Conservation (phyloP, 75 land plant genomes). For the Pinus taeda region DNA sequence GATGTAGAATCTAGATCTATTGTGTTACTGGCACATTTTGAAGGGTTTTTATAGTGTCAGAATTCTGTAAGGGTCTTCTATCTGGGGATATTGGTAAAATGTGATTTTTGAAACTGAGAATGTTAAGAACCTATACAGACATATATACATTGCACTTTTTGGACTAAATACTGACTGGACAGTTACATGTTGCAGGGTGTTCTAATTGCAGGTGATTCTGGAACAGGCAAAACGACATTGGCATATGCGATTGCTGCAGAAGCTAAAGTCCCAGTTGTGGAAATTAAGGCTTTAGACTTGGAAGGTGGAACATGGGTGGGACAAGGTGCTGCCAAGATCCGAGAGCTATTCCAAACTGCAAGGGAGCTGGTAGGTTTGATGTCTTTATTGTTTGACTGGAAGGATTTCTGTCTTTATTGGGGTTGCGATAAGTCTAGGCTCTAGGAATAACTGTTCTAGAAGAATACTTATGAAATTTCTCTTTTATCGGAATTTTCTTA, state of each 20-base stretch:
- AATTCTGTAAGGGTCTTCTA: too few relatives aligned
- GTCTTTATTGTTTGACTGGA: neutral
- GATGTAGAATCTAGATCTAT: too few relatives aligned
- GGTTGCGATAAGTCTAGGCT: neutral
- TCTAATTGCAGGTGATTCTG: slow-evolving; percentile 87
- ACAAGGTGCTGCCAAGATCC: slow-evolving; percentile 91
- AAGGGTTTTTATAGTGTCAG: too few relatives aligned
- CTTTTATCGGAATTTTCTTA: too few relatives aligned
- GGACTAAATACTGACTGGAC: too few relatives aligned
- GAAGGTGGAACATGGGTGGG: slow-evolving; percentile 90
- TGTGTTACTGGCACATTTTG: too few relatives aligned
- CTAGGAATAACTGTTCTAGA: neutral
- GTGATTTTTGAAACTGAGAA: too few relatives aligned
- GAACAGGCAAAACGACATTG: slow-evolving; percentile 89
- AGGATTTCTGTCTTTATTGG: neutral
- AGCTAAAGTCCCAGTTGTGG: slow-evolving; percentile 90
- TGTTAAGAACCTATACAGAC: too few relatives aligned
- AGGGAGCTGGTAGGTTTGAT: slow-evolving; percentile 69
- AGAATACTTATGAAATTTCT: too few relatives aligned
- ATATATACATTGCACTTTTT: too few relatives aligned
- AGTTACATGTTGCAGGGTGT: slow-evolving; percentile 60
- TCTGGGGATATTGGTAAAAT: too few relatives aligned
- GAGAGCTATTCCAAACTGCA: slow-evolving; percentile 95
- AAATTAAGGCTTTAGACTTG: slow-evolving; percentile 64
- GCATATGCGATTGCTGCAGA: slow-evolving; percentile 98